Conservation (phyloP, 768 basidiomycete species). For the Macrolepiota dolichaula region DNA sequence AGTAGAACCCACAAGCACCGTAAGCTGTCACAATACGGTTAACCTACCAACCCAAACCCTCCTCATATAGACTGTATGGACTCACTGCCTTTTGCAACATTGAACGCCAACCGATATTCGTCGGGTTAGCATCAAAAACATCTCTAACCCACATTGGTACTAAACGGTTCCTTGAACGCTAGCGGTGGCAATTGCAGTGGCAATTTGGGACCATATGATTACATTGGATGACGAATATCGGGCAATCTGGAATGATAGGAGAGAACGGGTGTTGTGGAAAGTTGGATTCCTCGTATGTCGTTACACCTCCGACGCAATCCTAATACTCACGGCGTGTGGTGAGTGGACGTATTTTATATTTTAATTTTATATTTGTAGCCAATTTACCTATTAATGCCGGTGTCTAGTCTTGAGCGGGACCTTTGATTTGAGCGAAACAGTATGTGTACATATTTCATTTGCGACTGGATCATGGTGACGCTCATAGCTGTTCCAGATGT, state of each 20-base stretch:
- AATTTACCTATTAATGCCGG: not conserved
- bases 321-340: constrained; percentile 4
- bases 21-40: too few relatives aligned
- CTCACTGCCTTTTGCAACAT: too few relatives aligned
- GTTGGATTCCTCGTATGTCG: not conserved
- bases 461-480: not conserved
- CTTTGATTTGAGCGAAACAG: not conserved
- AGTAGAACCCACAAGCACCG: too few relatives aligned
- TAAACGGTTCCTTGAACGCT: not conserved
- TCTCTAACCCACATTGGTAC: not conserved
- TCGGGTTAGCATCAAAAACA: not conserved
- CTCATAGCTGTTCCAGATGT: not conserved
- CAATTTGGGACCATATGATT: constrained; percentile 8
- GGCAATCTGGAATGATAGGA: not conserved
- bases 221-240: constrained; percentile 7
- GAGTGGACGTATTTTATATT: not conserved
- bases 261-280: not conserved
- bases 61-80: too few relatives aligned
- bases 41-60: too few relatives aligned
- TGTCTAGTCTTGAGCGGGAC: not conserved
- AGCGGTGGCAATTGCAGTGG: constrained; percentile 2
- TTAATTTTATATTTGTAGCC: not conserved
- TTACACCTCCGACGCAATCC: not conserved
- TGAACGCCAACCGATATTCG: not conserved
- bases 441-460: not conserved